These are phyloP conservation scores for Coniferiporia sulphurascens DNA, from an alignment of 1,284 basidiomycete genomes.

Conservation along the genomic window DNA sequence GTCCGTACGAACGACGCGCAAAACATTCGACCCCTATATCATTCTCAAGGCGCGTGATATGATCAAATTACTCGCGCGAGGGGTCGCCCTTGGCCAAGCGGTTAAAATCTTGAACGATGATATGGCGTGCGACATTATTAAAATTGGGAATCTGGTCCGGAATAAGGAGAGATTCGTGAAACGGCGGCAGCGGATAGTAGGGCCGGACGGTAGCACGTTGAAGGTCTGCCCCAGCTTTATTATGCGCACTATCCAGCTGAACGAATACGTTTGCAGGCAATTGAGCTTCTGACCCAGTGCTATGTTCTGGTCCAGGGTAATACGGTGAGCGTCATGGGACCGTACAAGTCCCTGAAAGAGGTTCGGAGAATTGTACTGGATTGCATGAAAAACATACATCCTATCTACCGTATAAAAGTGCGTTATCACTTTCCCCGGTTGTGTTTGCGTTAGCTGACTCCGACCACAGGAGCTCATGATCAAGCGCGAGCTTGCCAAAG, in stretches of 20 bases:
- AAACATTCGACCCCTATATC: conserved; percentile 96
- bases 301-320: conserved; percentile 98
- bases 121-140: conserved; percentile 95
- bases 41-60: conserved; percentile 95
- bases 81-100: conserved; percentile 81
- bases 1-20: conserved; percentile 95
- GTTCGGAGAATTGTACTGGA: conserved; percentile 93
- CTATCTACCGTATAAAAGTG: conserved; percentile 98
- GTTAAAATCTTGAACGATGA: conserved; percentile 89
- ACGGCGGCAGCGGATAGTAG: conserved; percentile 92
- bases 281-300: conserved; percentile 94
- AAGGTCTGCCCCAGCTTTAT: conserved; percentile 56
- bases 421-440: conserved; percentile 19
- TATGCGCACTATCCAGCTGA: neutral
- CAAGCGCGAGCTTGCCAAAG: conserved; percentile 94
- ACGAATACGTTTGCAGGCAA: conserved; percentile 58
- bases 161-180: conserved; percentile 99
- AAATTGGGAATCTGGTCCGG: conserved; percentile 90
- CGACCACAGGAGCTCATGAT: conserved; percentile 86
- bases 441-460: conserved; percentile 28
- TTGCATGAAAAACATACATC: conserved; percentile 99
- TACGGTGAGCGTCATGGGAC: conserved; percentile 97
- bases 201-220: conserved; percentile 92
- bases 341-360: conserved; percentile 92
- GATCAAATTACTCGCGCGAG: conserved; percentile 92